Evolutionary conservation across 78 protist genomes (phyloP), one percentile per base, ranked within the genome.

Genomic region (Cavenderia fasciculata): DNA sequence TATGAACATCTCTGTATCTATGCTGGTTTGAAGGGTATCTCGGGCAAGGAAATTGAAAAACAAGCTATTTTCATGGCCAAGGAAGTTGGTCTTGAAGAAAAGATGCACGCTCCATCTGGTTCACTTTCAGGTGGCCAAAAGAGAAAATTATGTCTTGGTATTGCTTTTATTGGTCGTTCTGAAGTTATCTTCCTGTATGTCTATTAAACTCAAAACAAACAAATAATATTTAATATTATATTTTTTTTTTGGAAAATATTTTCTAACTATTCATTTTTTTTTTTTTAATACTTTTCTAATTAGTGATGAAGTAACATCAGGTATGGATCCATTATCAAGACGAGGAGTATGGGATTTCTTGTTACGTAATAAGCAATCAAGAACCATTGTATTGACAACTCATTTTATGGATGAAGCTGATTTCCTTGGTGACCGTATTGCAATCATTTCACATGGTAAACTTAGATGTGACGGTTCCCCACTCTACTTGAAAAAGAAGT

Each of bases 351-450:
- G 97, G 97, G 94, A 96, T 52, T 54, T 97, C 12, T 3, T 97
- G 0, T 33, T 33, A 10, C 34, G 59, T 43, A 23, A 74, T 38
- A 94, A 92, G 46, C 7, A 33, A 18, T 93, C 86, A 0, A 68
- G 92, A 16, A 85, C 95, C 0, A 73, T 97, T 19, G 29, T 95
- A 2, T 41, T 97, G 1, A 94, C 96, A 2, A 97, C 99, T 16
- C 97, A 96, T 57, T 93, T 49, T 76, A 96, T 98, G 98, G 99
- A 97, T 56, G 99, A 97, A 66, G 99, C 99, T 0, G 98, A 97
- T 59, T 25, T 82, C n/a, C 89, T 98, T 19, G 98, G 97, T 33
- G 97, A 97, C 62, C 18, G 91, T 29, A 90, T 98, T 43, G 94
- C 94, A 61, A 96, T 98, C 76, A 97, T 98, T 94, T 34, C 92